These are phyloP conservation scores for Pestalotiopsis sp. DNA, from an alignment of 2,329 filamentous ascomycete species.

Conservation along the genomic window DNA sequence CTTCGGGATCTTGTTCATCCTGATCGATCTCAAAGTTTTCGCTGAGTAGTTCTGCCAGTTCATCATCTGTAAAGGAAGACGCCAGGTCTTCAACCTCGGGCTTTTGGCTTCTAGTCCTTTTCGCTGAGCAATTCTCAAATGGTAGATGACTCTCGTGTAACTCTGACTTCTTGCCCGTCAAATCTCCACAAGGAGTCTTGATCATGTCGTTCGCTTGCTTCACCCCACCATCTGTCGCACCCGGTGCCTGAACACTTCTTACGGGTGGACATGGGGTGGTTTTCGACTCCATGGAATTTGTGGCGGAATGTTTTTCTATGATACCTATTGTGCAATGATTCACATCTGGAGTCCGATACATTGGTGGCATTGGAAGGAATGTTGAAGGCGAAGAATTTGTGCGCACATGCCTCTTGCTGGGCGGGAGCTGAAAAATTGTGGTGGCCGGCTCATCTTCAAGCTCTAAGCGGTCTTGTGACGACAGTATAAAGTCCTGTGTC, in stretches of 20 bases:
- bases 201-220: background rate
- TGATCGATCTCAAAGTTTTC: background rate
- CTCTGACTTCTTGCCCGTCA: background rate
- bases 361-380: background rate
- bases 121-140: background rate
- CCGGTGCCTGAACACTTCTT: background rate
- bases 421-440: slow-evolving; percentile 9
- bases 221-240: background rate
- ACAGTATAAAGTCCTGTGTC: slow-evolving; percentile 48
- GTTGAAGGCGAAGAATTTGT: background rate
- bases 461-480: slow-evolving; percentile 49
- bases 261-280: background rate
- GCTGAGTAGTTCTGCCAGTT: background rate
- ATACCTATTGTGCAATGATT: background rate
- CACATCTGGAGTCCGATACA: background rate
- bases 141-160: background rate
- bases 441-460: slow-evolving; percentile 32
- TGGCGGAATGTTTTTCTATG: background rate
- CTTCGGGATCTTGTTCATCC: background rate
- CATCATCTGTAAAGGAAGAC: slow-evolving; percentile 1
- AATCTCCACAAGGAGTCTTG: background rate
- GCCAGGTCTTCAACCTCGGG: background rate
- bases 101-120: background rate
- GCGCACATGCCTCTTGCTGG: background rate
- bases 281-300: background rate